These are phyloP conservation scores for Olyra latifolia DNA, from an alignment of 176 grass and related monocot genomes.

Conservation along the genomic window DNA sequence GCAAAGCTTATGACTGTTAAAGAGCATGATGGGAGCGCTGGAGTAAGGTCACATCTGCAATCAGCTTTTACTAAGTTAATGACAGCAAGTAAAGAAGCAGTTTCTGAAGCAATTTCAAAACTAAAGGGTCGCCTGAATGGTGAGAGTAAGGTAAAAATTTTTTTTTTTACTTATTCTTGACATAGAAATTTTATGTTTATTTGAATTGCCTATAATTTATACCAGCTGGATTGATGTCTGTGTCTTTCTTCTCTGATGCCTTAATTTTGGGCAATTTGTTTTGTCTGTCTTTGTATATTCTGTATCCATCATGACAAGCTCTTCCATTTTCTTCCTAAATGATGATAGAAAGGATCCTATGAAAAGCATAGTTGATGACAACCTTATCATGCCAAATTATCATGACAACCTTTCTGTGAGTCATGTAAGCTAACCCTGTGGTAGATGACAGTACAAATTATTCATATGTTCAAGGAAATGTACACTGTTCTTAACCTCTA, in stretches of 20 bases:
- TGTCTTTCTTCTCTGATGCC: neutral
- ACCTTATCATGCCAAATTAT: neutral
- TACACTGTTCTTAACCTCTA: neutral
- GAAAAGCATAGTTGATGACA: slow-evolving; percentile 9
- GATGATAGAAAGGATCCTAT: neutral
- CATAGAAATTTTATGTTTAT: neutral
- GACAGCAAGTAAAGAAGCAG: slow-evolving; percentile 56
- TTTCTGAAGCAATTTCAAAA: slow-evolving; percentile 58
- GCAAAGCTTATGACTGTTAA: slow-evolving; percentile 43
- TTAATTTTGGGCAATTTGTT: neutral
- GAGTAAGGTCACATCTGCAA: slow-evolving; percentile 53
- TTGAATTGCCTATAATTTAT: neutral
- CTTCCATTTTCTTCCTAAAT: neutral
- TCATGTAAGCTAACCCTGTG: neutral
- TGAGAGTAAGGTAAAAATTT: slow-evolving; percentile 67
- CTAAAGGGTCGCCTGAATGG: slow-evolving; percentile 57
- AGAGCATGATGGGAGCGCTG: slow-evolving; percentile 47
- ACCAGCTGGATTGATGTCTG: neutral
- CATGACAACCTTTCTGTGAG: no score
- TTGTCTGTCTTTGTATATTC: neutral
- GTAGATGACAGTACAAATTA: neutral
- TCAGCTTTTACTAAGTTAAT: slow-evolving; percentile 82
- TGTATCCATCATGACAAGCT: neutral
- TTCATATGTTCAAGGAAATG: neutral
- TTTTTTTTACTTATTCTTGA: neutral